phyloP scores from a whole-genome alignment of 2,329 filamentous ascomycete species.

The Knoxdaviesia proteae region DNA sequence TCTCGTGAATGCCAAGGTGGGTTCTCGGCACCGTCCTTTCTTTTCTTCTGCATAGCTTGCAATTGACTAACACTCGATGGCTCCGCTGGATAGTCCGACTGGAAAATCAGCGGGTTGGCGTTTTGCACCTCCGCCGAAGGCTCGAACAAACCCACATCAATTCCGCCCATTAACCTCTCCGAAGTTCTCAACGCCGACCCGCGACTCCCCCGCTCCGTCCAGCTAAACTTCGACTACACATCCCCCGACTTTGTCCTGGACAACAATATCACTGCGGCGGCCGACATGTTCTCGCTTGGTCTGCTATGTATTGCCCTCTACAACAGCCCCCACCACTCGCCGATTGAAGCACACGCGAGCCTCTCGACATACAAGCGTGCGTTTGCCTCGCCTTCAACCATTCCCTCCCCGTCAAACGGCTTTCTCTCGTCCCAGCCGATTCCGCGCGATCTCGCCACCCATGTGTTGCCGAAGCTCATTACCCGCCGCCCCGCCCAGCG shows the following conservation, averaged over 20 bases:
- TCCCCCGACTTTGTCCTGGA: constrained; percentile 92
- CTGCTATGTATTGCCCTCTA: constrained; percentile 77
- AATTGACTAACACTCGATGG: background rate
- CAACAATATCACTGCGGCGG: constrained; percentile 60
- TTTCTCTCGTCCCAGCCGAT: constrained; percentile 64
- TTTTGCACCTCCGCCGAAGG: constrained; percentile 69
- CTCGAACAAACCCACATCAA: constrained; percentile 52
- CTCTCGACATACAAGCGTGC: constrained; percentile 67
- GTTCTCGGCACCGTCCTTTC: constrained; percentile 9
- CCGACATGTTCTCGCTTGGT: constrained; percentile 88
- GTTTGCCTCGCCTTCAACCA: constrained; percentile 56
- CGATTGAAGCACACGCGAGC: constrained; percentile 63
- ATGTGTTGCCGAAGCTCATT: constrained; percentile 69
- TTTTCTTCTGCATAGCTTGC: background rate
- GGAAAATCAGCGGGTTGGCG: constrained; percentile 90
- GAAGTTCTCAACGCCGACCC: constrained; percentile 75
- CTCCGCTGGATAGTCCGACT: constrained; percentile 47
- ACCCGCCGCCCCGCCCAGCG: constrained; percentile 73
- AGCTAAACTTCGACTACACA: constrained; percentile 80
- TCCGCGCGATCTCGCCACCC: constrained; percentile 53
- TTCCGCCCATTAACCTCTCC: constrained; percentile 61
- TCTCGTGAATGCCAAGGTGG: constrained; percentile 77
- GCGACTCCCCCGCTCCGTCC: constrained; percentile 59
- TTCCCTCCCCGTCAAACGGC: constrained; percentile 64
- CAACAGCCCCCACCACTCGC: constrained; percentile 81